A percentile compares a stretch with the other conserved stretches of the same genome.
Evolutionary conservation across 2,329 filamentous ascomycete species (phyloP).

Genomic region (Diaporthe sp.): DNA sequence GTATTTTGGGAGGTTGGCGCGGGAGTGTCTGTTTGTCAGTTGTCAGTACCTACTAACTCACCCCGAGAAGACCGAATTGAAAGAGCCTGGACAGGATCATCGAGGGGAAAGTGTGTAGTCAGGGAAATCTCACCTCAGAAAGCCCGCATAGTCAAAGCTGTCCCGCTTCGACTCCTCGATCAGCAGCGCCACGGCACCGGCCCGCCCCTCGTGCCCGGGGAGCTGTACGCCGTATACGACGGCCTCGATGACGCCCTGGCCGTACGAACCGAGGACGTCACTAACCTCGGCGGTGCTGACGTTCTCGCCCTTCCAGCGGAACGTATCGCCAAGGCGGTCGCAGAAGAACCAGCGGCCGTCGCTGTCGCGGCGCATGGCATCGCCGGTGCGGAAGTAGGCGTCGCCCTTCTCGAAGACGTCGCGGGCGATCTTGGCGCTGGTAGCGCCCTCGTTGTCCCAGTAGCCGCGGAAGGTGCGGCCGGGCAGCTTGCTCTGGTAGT

Average conservation of each 20-base stretch:
- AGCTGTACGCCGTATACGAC: conserved; percentile 78
- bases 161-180: conserved; percentile 62
- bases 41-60: background rate
- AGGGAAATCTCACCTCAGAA: conserved; percentile 63
- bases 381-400: conserved; percentile 76
- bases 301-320: conserved; percentile 80
- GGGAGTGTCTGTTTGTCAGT: conserved; percentile 57
- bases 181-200: conserved; percentile 73
- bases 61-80: background rate
- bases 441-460: conserved; percentile 75
- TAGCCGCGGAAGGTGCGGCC: conserved; percentile 76
- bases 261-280: conserved; percentile 69
- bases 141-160: conserved; percentile 69
- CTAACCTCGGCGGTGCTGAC: conserved; percentile 77
- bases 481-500: conserved; percentile 47
- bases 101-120: background rate
- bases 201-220: conserved; percentile 76
- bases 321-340: conserved; percentile 79
- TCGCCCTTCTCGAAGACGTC: conserved; percentile 77
- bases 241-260: conserved; percentile 70
- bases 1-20: conserved; percentile 75
- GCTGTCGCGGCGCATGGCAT: conserved; percentile 70
- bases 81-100: background rate
- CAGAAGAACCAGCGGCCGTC: conserved; percentile 79
- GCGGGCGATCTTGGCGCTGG: conserved; percentile 73